These are phyloP conservation scores for Camellia granthamiana DNA, from an alignment of 148 eudicot species.

Conservation along the genomic window DNA sequence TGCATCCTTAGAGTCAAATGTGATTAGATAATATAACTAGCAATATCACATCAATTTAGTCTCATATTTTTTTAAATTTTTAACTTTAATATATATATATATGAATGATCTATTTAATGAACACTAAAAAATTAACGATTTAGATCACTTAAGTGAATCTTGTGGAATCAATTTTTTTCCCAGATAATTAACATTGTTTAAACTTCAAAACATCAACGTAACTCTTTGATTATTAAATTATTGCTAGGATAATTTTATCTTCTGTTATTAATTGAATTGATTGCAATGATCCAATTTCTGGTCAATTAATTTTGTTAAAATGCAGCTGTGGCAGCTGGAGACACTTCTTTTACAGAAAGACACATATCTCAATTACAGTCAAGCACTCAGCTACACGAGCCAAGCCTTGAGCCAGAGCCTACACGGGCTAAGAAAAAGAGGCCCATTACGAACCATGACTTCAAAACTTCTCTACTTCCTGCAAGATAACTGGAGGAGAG, in stretches of 20 bases:
- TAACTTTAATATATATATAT: too few species aligned
- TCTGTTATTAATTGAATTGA: constrained; percentile 12
- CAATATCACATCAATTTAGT: too few species aligned
- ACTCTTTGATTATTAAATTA: background rate
- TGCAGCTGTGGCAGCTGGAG: constrained; percentile 99
- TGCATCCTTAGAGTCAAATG: too few species aligned
- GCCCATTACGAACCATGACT: constrained; percentile 56
- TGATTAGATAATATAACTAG: too few species aligned
- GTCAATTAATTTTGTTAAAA: background rate
- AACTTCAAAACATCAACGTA: constrained; percentile 5
- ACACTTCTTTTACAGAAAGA: constrained; percentile 89
- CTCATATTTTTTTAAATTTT: too few species aligned
- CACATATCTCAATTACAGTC: constrained; percentile 90
- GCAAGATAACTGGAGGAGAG: constrained; percentile 82
- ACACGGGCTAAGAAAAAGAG: constrained; percentile 63
- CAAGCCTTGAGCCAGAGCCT: constrained; percentile 92
- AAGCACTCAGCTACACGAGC: constrained; percentile 92
- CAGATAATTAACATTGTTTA: constrained; percentile 4
- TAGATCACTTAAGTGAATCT: too few species aligned
- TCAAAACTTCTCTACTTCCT: constrained; percentile 48
- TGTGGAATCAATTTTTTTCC: background rate
- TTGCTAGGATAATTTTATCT: background rate
- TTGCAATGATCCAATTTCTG: constrained; percentile 22
- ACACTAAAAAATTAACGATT: too few species aligned
- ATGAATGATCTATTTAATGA: too few species aligned